These are phyloP conservation scores for Lolium multiflorum DNA, from an alignment of 176 grass and related monocot genomes.

Conservation along the genomic window DNA sequence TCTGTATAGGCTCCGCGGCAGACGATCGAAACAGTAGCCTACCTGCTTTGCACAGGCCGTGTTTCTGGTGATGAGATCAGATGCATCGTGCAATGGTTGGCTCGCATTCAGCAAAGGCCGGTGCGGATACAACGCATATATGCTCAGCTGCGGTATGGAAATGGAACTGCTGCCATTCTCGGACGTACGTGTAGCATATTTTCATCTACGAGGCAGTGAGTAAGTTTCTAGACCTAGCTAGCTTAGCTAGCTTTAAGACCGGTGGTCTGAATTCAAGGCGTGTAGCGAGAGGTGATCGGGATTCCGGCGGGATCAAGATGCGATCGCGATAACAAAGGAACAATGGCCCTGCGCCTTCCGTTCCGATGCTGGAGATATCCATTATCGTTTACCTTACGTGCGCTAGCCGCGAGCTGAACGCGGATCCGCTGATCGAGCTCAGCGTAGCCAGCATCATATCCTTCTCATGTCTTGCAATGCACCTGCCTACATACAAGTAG, in stretches of 20 bases:
- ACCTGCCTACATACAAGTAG: not conserved
- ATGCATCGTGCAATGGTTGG: not conserved
- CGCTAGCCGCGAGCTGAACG: not conserved
- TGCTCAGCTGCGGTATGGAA: no score
- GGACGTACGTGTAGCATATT: not conserved
- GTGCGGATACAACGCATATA: not conserved
- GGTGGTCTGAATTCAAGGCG: constrained; percentile 1
- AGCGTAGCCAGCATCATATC: no score
- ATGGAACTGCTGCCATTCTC: not conserved
- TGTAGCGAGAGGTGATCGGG: not conserved
- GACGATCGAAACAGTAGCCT: not conserved
- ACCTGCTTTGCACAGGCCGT: not conserved
- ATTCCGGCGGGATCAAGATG: not conserved
- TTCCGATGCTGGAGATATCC: not conserved
- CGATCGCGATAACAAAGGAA: constrained; percentile 29
- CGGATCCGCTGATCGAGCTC: not conserved
- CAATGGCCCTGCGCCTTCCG: constrained; percentile 22
- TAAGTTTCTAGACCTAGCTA: not conserved
- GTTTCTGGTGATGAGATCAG: not conserved
- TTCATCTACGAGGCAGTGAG: not conserved
- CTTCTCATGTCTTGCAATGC: no score
- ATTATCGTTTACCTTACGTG: not conserved
- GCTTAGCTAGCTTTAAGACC: not conserved
- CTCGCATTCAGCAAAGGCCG: not conserved
- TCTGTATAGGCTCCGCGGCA: not conserved